These are phyloP conservation scores for Gaertneriomyces semiglobifer DNA, from an alignment of 192 early-diverging fungal genomes.

Conservation along the genomic window DNA sequence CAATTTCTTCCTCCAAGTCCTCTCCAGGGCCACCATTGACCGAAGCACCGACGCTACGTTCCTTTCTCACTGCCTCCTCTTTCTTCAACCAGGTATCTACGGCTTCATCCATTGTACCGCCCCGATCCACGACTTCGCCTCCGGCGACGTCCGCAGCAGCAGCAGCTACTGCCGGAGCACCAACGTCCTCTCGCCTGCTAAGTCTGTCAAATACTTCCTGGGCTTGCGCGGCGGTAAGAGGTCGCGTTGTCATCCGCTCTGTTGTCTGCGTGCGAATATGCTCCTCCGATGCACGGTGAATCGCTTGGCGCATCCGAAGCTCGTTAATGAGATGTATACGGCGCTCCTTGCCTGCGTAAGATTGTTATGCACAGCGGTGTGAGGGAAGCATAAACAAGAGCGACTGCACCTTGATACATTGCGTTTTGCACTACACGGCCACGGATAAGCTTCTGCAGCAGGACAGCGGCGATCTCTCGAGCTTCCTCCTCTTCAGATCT, in stretches of 20 bases:
- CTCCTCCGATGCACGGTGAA: constrained; percentile 27
- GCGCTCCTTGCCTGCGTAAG: constrained; percentile 41
- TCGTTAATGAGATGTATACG: constrained; percentile 54
- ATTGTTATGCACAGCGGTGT: neutral
- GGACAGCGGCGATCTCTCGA: constrained; percentile 46
- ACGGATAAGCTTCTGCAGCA: constrained; percentile 54
- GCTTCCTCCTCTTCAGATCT: constrained; percentile 47
- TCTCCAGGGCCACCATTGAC: constrained; percentile 1
- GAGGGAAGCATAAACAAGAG: too few relatives aligned
- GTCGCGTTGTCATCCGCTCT: neutral
- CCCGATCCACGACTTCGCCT: neutral
- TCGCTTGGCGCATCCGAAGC: constrained; percentile 47
- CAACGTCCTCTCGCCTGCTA: neutral
- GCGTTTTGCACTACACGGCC: constrained; percentile 54
- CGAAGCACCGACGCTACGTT: constrained; percentile 5
- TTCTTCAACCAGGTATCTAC: constrained; percentile 15
- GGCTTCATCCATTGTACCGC: constrained; percentile 15
- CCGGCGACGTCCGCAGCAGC: constrained; percentile 23
- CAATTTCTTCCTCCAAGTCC: constrained; percentile 7
- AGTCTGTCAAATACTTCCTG: neutral
- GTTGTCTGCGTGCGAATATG: constrained; percentile 3
- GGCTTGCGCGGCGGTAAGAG: constrained; percentile 1
- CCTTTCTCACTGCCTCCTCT: neutral
- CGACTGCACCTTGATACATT: constrained; percentile 50
- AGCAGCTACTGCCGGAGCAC: constrained; percentile 1